Conservation (phyloP, 176 grass and related monocot species). For the Pontederia paniculata region DNA sequence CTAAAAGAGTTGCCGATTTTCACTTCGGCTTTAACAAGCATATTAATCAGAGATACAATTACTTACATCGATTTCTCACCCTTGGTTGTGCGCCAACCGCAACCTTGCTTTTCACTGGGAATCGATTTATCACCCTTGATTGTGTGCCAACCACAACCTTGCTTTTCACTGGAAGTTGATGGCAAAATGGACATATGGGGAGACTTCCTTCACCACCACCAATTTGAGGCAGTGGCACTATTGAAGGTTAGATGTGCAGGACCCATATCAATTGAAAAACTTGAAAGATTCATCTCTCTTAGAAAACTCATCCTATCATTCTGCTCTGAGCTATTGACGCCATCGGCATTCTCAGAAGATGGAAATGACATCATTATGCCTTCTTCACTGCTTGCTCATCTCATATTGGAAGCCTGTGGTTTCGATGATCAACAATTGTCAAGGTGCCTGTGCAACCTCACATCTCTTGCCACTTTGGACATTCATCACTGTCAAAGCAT, state of each 20-base stretch:
- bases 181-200: background rate
- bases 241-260: background rate
- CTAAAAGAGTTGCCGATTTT: constrained; percentile 13
- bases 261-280: background rate
- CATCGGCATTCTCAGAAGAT: background rate
- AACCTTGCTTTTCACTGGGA: background rate
- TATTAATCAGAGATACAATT: constrained; percentile 12
- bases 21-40: background rate
- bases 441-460: constrained; percentile 6
- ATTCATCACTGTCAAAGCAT: background rate
- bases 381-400: background rate
- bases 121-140: background rate
- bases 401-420: background rate
- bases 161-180: background rate
- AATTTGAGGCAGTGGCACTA: background rate
- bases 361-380: background rate
- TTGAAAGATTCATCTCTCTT: constrained; percentile 4
- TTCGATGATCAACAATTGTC: constrained; percentile 5
- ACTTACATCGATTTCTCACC: constrained; percentile 1
- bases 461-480: constrained; percentile 1
- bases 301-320: background rate
- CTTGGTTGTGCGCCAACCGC: background rate
- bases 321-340: background rate
- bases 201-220: background rate
- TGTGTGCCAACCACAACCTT: background rate